Base-by-base conservation (phyloP, 306 rosid genomes). In the Castanopsis chinensis region DNA sequence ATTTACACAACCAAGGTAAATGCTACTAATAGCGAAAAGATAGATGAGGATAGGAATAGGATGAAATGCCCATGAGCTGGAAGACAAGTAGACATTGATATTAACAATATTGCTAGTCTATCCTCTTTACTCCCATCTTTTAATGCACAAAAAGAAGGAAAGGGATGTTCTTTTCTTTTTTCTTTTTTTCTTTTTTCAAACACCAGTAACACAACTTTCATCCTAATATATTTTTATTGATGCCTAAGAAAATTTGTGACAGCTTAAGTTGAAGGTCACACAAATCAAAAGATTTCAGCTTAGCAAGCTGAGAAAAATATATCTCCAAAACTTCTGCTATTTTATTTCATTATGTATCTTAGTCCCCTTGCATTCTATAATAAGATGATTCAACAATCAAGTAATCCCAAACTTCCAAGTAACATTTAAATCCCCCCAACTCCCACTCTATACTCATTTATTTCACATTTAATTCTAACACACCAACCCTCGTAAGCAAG, bases 1-100 rank as follows among this genome's bases (percentile, higher is more conserved):
- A 68, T 45, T 68, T 72, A 45, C 68, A 57, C 75, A 13, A 56
- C 68, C 82, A 82, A 82, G 49, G 76, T 14, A 20, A 73, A 67
- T 30, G 54, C 37, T 30, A 59, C 27, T 58, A 9, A 9, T 7
- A 27, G 28, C 14, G 30, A 27, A 13, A 63, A 15, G 69, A 63
- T 63, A 28, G 5, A 28, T 5, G 5, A 20, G 69, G 41, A 4
- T 63, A 3, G 67, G 7, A 25, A 15, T 2, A 25, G 30, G 64
- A 23, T 20, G 43, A 30, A 33, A 71, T 7, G 23, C 35, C 72
- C 49, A 23, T 78, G 56, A 56, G 68, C 73, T 75, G 68, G 72
- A 79, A 59, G 54, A 63, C 69, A 63, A 13, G 15, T 28, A 28
- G 69, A 27, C 19, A 63, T 41, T 8, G 30, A 25, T 49, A 49